These are phyloP conservation scores for Globisporangium cederbergense DNA, from an alignment of 352 stramenopile genomes.

Conservation along the genomic window DNA sequence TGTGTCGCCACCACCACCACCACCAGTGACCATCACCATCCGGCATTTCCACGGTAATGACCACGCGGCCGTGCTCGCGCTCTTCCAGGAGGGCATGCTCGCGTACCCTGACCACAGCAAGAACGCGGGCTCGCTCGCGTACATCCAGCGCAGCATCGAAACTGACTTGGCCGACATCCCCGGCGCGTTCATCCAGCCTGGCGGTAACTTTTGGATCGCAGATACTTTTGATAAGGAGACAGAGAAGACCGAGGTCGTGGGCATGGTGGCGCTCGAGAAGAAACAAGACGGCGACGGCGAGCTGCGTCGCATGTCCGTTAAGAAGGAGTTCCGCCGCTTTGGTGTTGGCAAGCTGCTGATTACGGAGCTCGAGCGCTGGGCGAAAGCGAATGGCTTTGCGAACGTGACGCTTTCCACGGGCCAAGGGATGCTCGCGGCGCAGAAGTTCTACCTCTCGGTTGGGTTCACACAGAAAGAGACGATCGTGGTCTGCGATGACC, in stretches of 20 bases:
- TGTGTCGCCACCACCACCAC: neutral
- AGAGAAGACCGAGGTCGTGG: constrained; percentile 30
- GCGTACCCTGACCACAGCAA: too few relatives aligned
- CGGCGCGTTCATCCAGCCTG: constrained; percentile 11
- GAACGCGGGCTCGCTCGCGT: constrained; percentile 2
- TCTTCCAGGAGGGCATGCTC: constrained; percentile 18
- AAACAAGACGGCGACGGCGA: constrained; percentile 24
- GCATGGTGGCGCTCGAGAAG: constrained; percentile 31
- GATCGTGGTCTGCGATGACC: constrained; percentile 20
- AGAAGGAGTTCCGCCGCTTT: constrained; percentile 23
- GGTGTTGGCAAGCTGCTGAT: constrained; percentile 27
- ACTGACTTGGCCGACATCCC: constrained; percentile 9
- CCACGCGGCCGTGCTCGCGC: neutral
- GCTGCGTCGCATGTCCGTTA: constrained; percentile 39
- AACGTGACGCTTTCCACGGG: constrained; percentile 30
- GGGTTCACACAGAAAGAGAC: constrained; percentile 23
- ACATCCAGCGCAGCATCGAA: constrained; percentile 14
- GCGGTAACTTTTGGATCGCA: constrained; percentile 45
- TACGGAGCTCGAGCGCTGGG: constrained; percentile 29
- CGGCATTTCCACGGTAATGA: constrained; percentile 18
- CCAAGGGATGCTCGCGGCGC: constrained; percentile 31
- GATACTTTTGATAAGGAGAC: neutral
- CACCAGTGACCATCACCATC: constrained; percentile 12
- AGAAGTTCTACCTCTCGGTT: constrained; percentile 30
- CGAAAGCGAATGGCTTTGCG: constrained; percentile 17